Evolutionary conservation across 2,329 filamentous ascomycete genomes (phyloP).

Genomic region (Aureobasidium leucospermi): DNA sequence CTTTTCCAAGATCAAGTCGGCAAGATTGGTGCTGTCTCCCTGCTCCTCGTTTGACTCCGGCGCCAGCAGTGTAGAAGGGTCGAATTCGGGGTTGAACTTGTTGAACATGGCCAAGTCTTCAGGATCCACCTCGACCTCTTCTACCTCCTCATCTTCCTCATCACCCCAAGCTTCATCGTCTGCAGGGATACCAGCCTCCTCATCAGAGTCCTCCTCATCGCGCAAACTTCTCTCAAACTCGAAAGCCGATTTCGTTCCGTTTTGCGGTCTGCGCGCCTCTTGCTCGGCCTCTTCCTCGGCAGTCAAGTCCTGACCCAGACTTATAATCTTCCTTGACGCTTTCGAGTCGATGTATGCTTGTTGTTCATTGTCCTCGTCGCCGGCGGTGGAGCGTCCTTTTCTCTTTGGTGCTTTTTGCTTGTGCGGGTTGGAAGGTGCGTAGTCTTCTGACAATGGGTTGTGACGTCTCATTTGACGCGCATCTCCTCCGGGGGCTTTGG

Average conservation of each 20-base stretch:
- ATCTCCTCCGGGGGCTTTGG: conserved; percentile 58
- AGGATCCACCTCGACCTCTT: conserved; percentile 72
- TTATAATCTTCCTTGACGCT: conserved; percentile 79
- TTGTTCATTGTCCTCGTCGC: conserved; percentile 48
- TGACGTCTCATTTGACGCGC: conserved; percentile 61
- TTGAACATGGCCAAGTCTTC: conserved; percentile 85
- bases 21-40: conserved; percentile 62
- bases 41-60: conserved; percentile 48
- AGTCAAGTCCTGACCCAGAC: conserved; percentile 79
- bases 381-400: conserved; percentile 50
- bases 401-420: conserved; percentile 60
- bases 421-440: conserved; percentile 59
- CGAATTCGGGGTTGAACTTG: conserved; percentile 72
- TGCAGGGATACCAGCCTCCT: conserved; percentile 37
- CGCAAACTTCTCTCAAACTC: conserved; percentile 68
- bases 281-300: conserved; percentile 65
- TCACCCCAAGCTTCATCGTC: conserved; percentile 65
- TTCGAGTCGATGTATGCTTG: conserved; percentile 70
- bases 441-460: conserved; percentile 90
- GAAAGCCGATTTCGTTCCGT: conserved; percentile 56
- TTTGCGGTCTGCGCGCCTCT: conserved; percentile 31
- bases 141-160: conserved; percentile 59
- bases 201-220: conserved; percentile 29
- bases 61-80: conserved; percentile 62
- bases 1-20: conserved; percentile 87